phyloP scores from a whole-genome alignment of 768 basidiomycete species.

The Leucocoprinus sp. region DNA sequence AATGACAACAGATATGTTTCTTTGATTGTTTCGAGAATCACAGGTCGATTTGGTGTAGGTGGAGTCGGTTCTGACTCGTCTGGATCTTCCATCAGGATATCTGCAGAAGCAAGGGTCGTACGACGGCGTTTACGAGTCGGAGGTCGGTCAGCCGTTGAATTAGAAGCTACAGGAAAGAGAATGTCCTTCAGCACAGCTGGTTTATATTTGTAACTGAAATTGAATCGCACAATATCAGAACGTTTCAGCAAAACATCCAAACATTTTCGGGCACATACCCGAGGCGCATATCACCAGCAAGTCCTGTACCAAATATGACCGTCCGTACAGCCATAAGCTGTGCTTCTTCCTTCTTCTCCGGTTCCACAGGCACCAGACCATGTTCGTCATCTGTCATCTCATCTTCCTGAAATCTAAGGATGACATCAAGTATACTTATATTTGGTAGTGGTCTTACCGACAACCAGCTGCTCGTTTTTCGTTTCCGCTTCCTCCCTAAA shows the following conservation, averaged over 20 bases:
- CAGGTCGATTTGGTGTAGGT: slow-evolving; percentile 17
- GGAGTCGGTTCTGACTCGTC: slow-evolving; percentile 6
- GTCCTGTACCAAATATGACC: slow-evolving; percentile 38
- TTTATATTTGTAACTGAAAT: slow-evolving; percentile 44
- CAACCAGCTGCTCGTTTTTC: slow-evolving; percentile 24
- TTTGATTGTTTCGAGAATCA: slow-evolving; percentile 33
- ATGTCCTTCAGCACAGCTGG: slow-evolving; percentile 32
- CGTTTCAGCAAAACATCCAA: neutral
- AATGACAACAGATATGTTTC: slow-evolving; percentile 28
- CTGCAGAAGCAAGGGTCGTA: slow-evolving; percentile 15
- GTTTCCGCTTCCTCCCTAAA: slow-evolving; percentile 35
- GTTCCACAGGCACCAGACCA: slow-evolving; percentile 15
- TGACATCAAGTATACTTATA: slow-evolving; percentile 31
- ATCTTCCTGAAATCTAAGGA: slow-evolving; percentile 29
- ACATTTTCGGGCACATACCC: slow-evolving; percentile 33
- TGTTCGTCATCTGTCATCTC: slow-evolving; percentile 18
- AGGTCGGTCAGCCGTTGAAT: slow-evolving; percentile 15
- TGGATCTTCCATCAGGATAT: slow-evolving; percentile 18
- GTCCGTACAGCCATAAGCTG: slow-evolving; percentile 38
- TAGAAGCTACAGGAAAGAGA: slow-evolving; percentile 31
- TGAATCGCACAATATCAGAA: slow-evolving; percentile 1
- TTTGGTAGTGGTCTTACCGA: slow-evolving; percentile 28
- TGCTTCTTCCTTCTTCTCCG: slow-evolving; percentile 29
- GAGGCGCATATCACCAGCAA: slow-evolving; percentile 28
- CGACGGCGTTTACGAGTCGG: slow-evolving; percentile 30